Conservation (phyloP, 768 basidiomycete species). For the Mycena latifolia region DNA sequence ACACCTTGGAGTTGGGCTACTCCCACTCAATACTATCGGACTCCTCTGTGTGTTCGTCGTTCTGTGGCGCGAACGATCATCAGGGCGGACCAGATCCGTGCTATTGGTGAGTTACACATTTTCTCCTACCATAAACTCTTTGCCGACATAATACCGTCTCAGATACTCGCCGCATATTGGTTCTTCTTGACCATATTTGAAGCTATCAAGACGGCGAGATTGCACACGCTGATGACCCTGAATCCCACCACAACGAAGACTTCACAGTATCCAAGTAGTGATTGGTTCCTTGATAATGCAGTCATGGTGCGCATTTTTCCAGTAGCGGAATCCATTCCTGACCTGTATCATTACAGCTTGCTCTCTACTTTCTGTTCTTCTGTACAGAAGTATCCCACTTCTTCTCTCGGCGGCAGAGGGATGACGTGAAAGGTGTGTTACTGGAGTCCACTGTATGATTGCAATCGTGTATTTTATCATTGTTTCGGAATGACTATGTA, state of each 20-base stretch:
- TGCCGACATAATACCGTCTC: constrained; percentile 2
- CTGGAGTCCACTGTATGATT: constrained; percentile 23
- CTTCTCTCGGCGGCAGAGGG: constrained; percentile 19
- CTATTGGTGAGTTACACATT: constrained; percentile 35
- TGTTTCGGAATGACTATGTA: not conserved
- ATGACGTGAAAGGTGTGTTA: constrained; percentile 6
- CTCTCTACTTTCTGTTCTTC: constrained; percentile 32
- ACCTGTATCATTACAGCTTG: constrained; percentile 22
- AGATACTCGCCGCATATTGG: constrained; percentile 43
- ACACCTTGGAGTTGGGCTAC: constrained; percentile 44
- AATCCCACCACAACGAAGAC: constrained; percentile 38
- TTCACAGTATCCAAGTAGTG: constrained; percentile 41
- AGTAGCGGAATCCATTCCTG: not conserved
- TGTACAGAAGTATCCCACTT: constrained; percentile 22
- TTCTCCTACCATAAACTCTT: not conserved
- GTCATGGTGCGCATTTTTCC: constrained; percentile 40
- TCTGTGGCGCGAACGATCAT: constrained; percentile 35
- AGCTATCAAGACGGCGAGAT: constrained; percentile 37
- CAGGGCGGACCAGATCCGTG: constrained; percentile 32
- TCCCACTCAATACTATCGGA: constrained; percentile 40
- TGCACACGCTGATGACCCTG: constrained; percentile 34
- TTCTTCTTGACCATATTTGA: constrained; percentile 37
- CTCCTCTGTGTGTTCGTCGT: constrained; percentile 36
- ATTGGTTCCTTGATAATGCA: constrained; percentile 43
- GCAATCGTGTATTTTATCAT: constrained; percentile 13